Percentiles rank a stretch among this genome's conserved stretches.
Evolutionary conservation across 2,329 filamentous ascomycete species (phyloP).

Genomic region (Alternaria tenuissima): DNA sequence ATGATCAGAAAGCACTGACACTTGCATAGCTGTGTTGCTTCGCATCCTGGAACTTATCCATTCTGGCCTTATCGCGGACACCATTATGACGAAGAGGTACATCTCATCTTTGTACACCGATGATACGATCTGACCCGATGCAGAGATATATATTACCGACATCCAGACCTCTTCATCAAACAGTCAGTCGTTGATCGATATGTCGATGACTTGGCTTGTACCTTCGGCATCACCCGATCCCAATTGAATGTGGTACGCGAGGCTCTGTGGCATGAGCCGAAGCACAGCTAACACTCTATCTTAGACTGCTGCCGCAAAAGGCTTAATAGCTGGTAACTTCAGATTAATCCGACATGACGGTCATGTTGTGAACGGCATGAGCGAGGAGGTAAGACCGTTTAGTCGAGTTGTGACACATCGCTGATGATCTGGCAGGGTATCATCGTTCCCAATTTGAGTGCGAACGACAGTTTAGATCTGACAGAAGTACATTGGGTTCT

Average conservation of each 20-base stretch:
- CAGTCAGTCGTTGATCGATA: conserved; percentile 75
- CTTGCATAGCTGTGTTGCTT: conserved; percentile 59
- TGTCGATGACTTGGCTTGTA: conserved; percentile 77
- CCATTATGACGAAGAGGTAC: conserved; percentile 65
- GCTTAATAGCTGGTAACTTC: conserved; percentile 70
- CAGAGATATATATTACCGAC: conserved; percentile 83
- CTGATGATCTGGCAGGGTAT: conserved; percentile 61
- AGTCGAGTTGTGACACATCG: too few relatives aligned
- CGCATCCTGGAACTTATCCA: conserved; percentile 65
- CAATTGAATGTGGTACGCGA: conserved; percentile 73
- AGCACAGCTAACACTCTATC: conserved; percentile 2
- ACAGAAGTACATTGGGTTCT: conserved; percentile 68
- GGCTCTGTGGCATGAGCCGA: conserved; percentile 34
- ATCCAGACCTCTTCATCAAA: conserved; percentile 73
- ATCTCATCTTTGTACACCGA: background rate
- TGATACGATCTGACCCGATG: conserved; percentile 14
- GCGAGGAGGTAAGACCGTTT: conserved; percentile 49
- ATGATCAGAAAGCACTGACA: conserved; percentile 13
- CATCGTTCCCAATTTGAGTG: conserved; percentile 65
- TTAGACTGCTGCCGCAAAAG: conserved; percentile 77
- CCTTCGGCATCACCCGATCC: conserved; percentile 69
- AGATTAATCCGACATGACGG: conserved; percentile 58
- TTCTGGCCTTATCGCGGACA: conserved; percentile 58
- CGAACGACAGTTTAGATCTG: conserved; percentile 62
- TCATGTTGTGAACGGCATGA: conserved; percentile 51